Evolutionary conservation across 176 grass and related monocot species (phyloP).

Genomic region (Leersia perrieri): DNA sequence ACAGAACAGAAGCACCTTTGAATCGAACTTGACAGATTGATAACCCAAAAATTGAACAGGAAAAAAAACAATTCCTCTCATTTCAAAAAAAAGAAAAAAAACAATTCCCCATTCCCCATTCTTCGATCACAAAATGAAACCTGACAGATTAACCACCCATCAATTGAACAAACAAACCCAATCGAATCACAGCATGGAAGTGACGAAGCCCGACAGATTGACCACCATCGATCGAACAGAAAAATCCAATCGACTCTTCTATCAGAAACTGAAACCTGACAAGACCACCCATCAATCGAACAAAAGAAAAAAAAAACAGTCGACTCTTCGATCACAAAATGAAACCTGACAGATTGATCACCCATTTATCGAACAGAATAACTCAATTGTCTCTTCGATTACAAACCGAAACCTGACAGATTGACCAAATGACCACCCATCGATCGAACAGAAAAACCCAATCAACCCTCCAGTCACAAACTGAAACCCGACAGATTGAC

Average conservation of each 20-base stretch:
- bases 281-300: not conserved
- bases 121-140: not conserved
- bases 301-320: too few relatives aligned
- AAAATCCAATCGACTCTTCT: not conserved
- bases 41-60: not conserved
- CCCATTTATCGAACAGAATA: too few relatives aligned
- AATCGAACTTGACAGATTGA: not conserved
- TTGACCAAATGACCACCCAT: not conserved
- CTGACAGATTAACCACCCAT: not conserved
- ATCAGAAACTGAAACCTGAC: too few relatives aligned
- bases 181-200: too few relatives aligned
- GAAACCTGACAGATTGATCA: too few relatives aligned
- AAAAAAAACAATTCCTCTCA: not conserved
- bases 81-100: not conserved
- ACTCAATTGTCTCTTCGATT: too few relatives aligned
- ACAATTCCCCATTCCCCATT: not conserved
- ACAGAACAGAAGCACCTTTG: not conserved
- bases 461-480: too few relatives aligned
- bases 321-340: too few relatives aligned
- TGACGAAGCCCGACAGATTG: not conserved
- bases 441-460: not conserved
- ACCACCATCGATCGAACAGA: not conserved
- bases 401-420: not conserved
- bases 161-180: not conserved
- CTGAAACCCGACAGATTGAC: not conserved